phyloP scores from a whole-genome alignment of 73 alveolate species.

The Paramecium pentaurelia region DNA sequence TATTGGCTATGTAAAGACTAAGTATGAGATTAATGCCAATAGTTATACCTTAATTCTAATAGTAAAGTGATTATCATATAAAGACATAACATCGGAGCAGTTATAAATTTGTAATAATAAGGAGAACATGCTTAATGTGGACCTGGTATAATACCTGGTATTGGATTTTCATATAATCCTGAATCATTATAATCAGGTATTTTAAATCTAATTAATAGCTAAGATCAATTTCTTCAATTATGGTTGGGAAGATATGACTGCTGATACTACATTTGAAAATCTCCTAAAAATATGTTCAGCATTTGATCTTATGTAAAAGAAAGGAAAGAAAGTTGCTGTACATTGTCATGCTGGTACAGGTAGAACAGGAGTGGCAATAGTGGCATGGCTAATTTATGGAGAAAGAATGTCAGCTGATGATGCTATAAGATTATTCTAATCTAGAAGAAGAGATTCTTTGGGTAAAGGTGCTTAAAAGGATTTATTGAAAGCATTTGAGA shows the following conservation, averaged over 20 bases:
- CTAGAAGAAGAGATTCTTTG: conserved; percentile 46
- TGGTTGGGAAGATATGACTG: conserved; percentile 80
- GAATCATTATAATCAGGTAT: conserved; percentile 53
- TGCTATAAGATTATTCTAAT: conserved; percentile 62
- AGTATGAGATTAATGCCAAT: conserved; percentile 13
- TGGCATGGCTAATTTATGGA: conserved; percentile 61
- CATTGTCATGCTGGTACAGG: conserved; percentile 84
- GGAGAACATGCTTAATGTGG: conserved; percentile 85
- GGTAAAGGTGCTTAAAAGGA: background rate
- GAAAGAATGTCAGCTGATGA: conserved; percentile 60
- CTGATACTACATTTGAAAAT: conserved; percentile 48
- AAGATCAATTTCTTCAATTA: conserved; percentile 59
- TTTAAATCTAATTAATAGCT: background rate
- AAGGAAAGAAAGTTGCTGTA: conserved; percentile 68
- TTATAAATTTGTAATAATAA: conserved; percentile 65
- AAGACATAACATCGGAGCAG: conserved; percentile 53
- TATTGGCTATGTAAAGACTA: conserved; percentile 72
- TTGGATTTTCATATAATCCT: conserved; percentile 73
- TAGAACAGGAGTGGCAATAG: conserved; percentile 75
- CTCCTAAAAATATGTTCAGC: conserved; percentile 58
- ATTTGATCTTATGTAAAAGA: conserved; percentile 39
- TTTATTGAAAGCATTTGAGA: conserved; percentile 32
- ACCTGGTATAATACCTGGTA: conserved; percentile 53
- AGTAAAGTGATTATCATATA: background rate
- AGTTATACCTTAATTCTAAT: conserved; percentile 49